Conservation (phyloP, 371 early-diverging fungal genomes). For the Circinella umbellata region DNA sequence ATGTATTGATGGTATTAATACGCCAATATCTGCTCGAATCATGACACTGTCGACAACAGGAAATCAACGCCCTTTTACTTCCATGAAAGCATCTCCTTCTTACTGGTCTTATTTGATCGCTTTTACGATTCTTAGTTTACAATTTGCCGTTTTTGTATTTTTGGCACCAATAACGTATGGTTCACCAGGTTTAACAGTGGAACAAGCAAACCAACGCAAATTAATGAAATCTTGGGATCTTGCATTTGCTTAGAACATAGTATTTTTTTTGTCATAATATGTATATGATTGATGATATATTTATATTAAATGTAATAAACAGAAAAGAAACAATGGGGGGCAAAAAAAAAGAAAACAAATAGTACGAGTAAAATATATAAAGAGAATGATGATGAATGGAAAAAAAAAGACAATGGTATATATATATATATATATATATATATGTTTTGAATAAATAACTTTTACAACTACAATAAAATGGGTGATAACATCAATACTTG, state of each 20-base stretch:
- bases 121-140: slow-evolving; percentile 47
- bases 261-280: too few species aligned
- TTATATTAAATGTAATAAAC: background rate
- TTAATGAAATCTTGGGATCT: slow-evolving; percentile 83
- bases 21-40: background rate
- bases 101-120: slow-evolving; percentile 38
- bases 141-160: slow-evolving; percentile 56
- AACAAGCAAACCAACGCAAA: slow-evolving; percentile 66
- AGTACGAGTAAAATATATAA: too few species aligned
- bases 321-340: background rate
- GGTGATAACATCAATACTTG: slow-evolving; percentile 20
- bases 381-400: too few species aligned
- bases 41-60: slow-evolving; percentile 4
- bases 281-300: too few species aligned
- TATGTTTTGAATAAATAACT: background rate
- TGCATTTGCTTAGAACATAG: slow-evolving; percentile 58
- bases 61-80: slow-evolving; percentile 14
- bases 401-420: background rate
- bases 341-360: too few species aligned
- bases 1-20: slow-evolving; percentile 16
- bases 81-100: background rate
- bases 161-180: slow-evolving; percentile 75
- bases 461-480: background rate
- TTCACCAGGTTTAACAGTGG: slow-evolving; percentile 51
- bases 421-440: background rate